Base-by-base conservation (phyloP, 306 rosid species). In the Quercus engelmannii region DNA sequence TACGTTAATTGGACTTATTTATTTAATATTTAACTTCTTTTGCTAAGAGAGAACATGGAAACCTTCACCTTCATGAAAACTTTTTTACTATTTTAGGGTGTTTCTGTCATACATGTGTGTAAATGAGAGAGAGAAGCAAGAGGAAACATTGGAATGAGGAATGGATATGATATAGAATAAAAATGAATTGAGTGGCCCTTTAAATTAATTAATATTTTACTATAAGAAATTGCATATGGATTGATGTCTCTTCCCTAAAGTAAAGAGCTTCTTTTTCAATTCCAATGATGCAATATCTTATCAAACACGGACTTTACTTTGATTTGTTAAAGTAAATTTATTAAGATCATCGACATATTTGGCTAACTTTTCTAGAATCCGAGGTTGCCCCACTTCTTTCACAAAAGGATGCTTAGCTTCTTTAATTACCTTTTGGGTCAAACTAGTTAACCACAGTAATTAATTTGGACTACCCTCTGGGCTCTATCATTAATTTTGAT, bases 301-400 rank as follows among this genome's bases (percentile, higher is more conserved):
- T 77, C 57, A 56, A 76, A 73, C 73, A 76, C 76, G 70, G 61
- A 71, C 58, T 35, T 30, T 58, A 62, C 74, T 64, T 79, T 64
- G 54, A 64, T 74, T 78, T 59, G 46, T 33, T 83, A 74, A 76
- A 55, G 57, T 54, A 23, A 28, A 56, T 56, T 21, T 65, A 65
- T 51, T 67, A 15, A 68, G 54, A 49, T 49, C 35, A 30, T 57
- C 3, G 51, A 58, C 80, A 31, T 30, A 28, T 28, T 73, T 77
- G 82, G 71, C 73, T 58, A 78, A 57, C 83, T 83, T 84, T 88
- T 82, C 86, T 80, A 88, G 89, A 90, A 86, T 88, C 90, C 89
- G 85, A 86, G 93, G 93, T 90, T 90, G 83, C 80, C 86, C 85
- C 76, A 59, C 73, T 31, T 79, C 73, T 69, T 84, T 83, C 70